Evolutionary conservation across 2,329 filamentous ascomycete genomes (phyloP), one percentile per base, ranked within the genome.

Genomic region (Acarospora socialis): DNA sequence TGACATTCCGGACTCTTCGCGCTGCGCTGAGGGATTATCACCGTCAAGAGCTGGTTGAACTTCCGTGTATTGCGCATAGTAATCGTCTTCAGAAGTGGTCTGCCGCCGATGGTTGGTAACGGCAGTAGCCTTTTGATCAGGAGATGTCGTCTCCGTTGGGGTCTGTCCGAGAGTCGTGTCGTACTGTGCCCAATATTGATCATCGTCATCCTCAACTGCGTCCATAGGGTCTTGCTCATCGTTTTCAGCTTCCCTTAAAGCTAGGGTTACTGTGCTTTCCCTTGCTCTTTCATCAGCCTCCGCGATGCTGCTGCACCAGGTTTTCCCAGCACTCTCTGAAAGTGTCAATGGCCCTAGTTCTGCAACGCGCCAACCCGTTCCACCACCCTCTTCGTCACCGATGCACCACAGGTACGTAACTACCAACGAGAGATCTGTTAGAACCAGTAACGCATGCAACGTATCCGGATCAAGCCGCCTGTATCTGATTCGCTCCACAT

Each of bases 161-260:
- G 66, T 69, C 29, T 57, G 48, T 19, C 57, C 59, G 2, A 69
- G 67, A 3, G 67, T 70, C 32, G 60, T 57, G 50, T 73, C 70
- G 44, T 77, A 76, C 42, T 66, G 64, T 3, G 67, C 70, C 73
- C 73, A 77, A 50, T 77, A 77, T 40, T 67, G 65, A 39, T 70
- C 70, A 32, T 75, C 71, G 34, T 74, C 68, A 13, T 69, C 65
- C 2, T 66, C 62, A 3, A n/a, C n/a, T n/a, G n/a, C n/a, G n/a
- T n/a, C n/a, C n/a, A n/a, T n/a, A n/a, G n/a, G n/a, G 9, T 25
- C 33, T 8, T 8, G 23, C n/a, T 12, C 24, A 10, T 3, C 21
- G n/a, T n/a, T n/a, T n/a, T n/a, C 9, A 57, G 33, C 16, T 47
- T 49, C n/a, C 55, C 49, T 20, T 50, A 47, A 9, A 51, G 51